Conservation (phyloP, 148 eudicot species). For the Tetragonia tetragonoides region DNA sequence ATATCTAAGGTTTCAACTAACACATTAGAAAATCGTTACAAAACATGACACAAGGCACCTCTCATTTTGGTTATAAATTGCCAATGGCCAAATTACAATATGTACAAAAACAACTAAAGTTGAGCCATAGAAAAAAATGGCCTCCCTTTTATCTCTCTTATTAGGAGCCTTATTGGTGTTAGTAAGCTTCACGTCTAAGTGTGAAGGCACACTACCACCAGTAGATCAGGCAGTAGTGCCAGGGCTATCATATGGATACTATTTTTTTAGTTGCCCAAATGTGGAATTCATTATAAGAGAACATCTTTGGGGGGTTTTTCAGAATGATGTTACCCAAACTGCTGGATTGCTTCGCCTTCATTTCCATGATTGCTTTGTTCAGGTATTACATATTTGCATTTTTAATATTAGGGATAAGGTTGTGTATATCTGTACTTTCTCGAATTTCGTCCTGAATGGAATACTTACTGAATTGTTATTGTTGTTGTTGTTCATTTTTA, state of each 20-base stretch:
- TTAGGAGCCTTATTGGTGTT: not conserved
- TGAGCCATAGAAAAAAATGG: not conserved
- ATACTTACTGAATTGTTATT: too few species aligned
- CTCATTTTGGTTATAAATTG: not conserved
- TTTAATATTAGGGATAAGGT: too few species aligned
- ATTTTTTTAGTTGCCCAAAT: constrained; percentile 35
- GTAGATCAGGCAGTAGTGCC: not conserved
- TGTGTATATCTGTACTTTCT: not conserved
- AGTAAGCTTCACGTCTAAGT: not conserved
- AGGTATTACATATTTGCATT: constrained; percentile 21
- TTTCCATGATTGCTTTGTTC: constrained; percentile 62
- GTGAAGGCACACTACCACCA: constrained; percentile 9
- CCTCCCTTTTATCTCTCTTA: not conserved
- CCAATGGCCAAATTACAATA: not conserved
- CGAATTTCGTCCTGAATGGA: too few species aligned
- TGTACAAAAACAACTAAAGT: too few species aligned
- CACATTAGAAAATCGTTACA: not conserved
- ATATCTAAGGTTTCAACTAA: constrained; percentile 8
- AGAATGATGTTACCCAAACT: constrained; percentile 40
- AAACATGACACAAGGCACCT: not conserved
- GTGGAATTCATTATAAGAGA: constrained; percentile 35
- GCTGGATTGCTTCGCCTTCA: constrained; percentile 55
- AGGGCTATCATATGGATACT: constrained; percentile 39
- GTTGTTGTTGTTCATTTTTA: too few species aligned
- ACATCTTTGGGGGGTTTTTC: constrained; percentile 34